Evolutionary conservation across 164 flowering plant genomes (phyloP), one percentile per base, ranked within the genome.

Genomic region (Kingdonia uniflora): DNA sequence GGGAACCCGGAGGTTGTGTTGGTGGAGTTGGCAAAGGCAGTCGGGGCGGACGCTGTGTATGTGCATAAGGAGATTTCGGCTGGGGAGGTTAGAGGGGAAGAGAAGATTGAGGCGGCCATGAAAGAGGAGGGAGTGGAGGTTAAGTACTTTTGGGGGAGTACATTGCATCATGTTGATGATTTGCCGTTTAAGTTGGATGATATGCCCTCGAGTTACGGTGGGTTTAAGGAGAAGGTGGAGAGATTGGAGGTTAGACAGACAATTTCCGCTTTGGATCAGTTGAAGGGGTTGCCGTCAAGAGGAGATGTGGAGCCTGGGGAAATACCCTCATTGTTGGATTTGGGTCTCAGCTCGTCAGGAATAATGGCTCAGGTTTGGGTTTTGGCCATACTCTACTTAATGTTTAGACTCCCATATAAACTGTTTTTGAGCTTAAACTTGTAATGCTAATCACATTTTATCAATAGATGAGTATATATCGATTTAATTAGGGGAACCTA

Each of bases 81-180:
- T 17, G 88, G 75, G n/a, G 98, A 84, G 68, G 94, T 84, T 23
- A 66, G 65, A 59, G 62, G 78, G 2, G 98, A 88, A 83, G 91
- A 78, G 72, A 79, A 64, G 78, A 71, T 86, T 22, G 95, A 85
- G 74, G 65, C 61, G 12, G 84, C 72, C 2, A 68, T 86, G 82
- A 84, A 82, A 71, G 87, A 88, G 23, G 96, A 85, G 52, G 88
- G 92, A 19, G 70, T 92, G 54, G 96, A 88, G 63, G 74, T 81
- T 29, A 92, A 88, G 86, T 88, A 80, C 69, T 88, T 84, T 33
- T 92, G 98, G 98, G 98, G 98, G 33, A 88, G 95, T 53, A 92
- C 98, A 20, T 66, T 92, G 74, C 79, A 75, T 58, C 98, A 92
- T 68, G 40, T 86, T 35, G 96, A 92, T 23, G 98, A 92, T 75